Conservation (phyloP, 805 yeast species). For the Barnettozyma pratensis region DNA sequence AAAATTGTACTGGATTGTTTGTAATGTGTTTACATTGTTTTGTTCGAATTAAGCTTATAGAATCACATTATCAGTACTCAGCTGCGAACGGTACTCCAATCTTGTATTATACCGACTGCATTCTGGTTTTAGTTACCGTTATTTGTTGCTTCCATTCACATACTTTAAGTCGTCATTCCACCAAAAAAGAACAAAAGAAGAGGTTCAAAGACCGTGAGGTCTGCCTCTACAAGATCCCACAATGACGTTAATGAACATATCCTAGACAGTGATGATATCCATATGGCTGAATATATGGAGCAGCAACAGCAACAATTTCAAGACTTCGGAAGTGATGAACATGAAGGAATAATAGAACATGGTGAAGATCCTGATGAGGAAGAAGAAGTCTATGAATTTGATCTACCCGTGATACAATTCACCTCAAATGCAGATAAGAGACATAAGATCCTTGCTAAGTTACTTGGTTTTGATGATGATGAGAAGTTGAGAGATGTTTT, state of each 20-base stretch:
- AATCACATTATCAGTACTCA: neutral
- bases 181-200: conserved; percentile 16
- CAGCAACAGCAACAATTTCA: neutral
- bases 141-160: neutral
- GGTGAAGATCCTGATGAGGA: conserved; percentile 15
- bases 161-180: conserved; percentile 7
- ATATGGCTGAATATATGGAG: neutral
- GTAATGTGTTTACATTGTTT: too few species aligned
- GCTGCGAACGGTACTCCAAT: too few species aligned
- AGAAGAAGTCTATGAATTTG: conserved; percentile 29
- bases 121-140: too few species aligned
- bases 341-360: neutral
- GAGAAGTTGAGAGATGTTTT: conserved; percentile 13
- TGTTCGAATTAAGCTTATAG: too few species aligned
- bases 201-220: conserved; percentile 19
- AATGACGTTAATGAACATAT: conserved; percentile 2
- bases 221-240: conserved; percentile 1
- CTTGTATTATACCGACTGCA: too few species aligned
- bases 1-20: too few species aligned
- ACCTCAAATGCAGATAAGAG: conserved; percentile 25
- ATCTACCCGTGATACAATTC: conserved; percentile 20
- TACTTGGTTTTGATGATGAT: conserved; percentile 21
- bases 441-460: conserved; percentile 27
- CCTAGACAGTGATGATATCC: conserved; percentile 3
- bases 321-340: neutral